These are phyloP conservation scores for Candida freyschussii DNA, from an alignment of 1,139 yeast species.

Conservation along the genomic window DNA sequence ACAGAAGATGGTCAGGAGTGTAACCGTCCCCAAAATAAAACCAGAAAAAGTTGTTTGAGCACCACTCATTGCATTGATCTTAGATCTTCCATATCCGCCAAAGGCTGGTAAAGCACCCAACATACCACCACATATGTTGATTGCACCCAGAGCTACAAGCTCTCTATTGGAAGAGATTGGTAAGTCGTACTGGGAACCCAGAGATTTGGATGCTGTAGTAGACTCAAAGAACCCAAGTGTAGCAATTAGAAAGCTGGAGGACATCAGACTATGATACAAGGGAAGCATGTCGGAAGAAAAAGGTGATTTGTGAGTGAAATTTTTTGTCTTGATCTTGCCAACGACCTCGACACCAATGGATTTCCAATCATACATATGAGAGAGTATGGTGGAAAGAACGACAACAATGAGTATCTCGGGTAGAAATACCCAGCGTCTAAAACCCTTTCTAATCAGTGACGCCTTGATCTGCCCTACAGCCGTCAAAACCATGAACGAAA, in stretches of 20 bases:
- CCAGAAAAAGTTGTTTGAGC: constrained; percentile 86
- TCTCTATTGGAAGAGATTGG: constrained; percentile 75
- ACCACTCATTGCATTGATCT: constrained; percentile 79
- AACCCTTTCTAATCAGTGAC: constrained; percentile 26
- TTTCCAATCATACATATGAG: constrained; percentile 52
- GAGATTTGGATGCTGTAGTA: constrained; percentile 84
- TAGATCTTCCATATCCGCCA: constrained; percentile 95
- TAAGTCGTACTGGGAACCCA: constrained; percentile 59
- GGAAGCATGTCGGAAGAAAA: constrained; percentile 32
- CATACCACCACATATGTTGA: constrained; percentile 45
- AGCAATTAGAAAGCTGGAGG: constrained; percentile 71
- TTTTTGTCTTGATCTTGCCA: constrained; percentile 53
- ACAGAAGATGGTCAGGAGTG: constrained; percentile 60
- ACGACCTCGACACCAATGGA: constrained; percentile 58
- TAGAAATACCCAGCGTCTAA: constrained; percentile 37
- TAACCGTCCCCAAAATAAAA: constrained; percentile 68
- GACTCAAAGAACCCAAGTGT: constrained; percentile 91
- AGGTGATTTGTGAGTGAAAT: constrained; percentile 46
- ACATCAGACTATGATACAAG: constrained; percentile 33
- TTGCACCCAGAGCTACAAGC: constrained; percentile 74
- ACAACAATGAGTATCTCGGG: constrained; percentile 87
- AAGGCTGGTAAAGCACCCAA: constrained; percentile 85
- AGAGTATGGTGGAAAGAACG: constrained; percentile 53
- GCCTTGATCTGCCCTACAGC: constrained; percentile 41
- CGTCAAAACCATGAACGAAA: constrained; percentile 43